phyloP scores from a whole-genome alignment of 2,329 filamentous ascomycete species.

The Phyllosticta ampelicida region DNA sequence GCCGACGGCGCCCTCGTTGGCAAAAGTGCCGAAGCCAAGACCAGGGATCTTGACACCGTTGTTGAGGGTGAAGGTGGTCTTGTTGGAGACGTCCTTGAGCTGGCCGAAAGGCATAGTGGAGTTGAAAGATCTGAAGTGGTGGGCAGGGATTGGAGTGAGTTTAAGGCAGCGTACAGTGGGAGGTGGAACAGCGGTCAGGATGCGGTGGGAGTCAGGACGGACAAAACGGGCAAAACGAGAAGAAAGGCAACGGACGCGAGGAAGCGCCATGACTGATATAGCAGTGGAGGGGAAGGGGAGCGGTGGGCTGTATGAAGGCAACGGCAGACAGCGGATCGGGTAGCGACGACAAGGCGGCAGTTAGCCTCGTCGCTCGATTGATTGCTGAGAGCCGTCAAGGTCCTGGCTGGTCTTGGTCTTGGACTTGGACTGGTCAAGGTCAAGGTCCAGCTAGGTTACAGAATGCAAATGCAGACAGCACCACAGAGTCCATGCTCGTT shows the following conservation, averaged over 20 bases:
- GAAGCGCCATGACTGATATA: constrained; percentile 8
- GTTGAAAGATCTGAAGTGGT: background rate
- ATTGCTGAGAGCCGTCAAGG: no score
- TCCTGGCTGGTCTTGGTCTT: no score
- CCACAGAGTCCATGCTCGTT: no score
- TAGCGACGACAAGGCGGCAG: background rate
- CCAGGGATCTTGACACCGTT: constrained; percentile 54
- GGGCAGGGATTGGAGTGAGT: background rate
- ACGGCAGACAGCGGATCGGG: background rate
- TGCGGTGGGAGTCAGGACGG: background rate
- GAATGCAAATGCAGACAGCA: no score
- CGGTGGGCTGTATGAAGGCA: background rate
- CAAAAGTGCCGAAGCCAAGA: constrained; percentile 64
- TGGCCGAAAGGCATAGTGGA: constrained; percentile 8
- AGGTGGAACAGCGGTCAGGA: constrained; percentile 8
- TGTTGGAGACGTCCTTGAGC: constrained; percentile 15
- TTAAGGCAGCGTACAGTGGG: constrained; percentile 4
- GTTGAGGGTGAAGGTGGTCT: constrained; percentile 41
- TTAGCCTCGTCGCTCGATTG: background rate
- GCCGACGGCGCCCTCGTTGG: constrained; percentile 52
- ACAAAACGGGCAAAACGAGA: background rate
- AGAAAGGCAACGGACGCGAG: background rate
- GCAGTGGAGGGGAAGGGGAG: background rate
- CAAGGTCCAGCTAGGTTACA: no score
- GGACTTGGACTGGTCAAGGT: no score